Conservation (phyloP, 345 rosid species). For the Odontarrhena argentea region DNA sequence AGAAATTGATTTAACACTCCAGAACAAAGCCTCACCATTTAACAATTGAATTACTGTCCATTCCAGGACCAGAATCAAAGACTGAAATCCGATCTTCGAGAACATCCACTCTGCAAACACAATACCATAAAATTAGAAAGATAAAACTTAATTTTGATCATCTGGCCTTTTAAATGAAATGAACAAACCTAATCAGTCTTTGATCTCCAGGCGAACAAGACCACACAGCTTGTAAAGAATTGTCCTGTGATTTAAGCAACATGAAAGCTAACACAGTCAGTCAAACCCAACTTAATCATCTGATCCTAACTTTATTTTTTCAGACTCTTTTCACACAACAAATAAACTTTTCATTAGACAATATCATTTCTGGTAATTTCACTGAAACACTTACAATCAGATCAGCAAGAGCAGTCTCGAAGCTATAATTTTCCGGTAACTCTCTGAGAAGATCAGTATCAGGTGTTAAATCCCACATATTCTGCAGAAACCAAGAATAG, state of each 20-base stretch:
- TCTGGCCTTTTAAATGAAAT: constrained; percentile 1
- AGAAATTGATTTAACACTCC: too few relatives aligned
- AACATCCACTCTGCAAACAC: constrained; percentile 54
- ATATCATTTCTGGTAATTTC: too few relatives aligned
- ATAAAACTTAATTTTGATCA: background rate
- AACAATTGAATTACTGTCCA: constrained; percentile 65
- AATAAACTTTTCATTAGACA: too few relatives aligned
- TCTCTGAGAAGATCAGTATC: constrained; percentile 52
- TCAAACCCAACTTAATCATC: background rate
- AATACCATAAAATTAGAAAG: constrained; percentile 6
- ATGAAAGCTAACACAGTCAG: background rate
- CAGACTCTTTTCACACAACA: too few relatives aligned
- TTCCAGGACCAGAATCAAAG: constrained; percentile 79
- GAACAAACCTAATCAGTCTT: constrained; percentile 59
- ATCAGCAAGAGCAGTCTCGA: constrained; percentile 66
- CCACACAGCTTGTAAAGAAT: constrained; percentile 86
- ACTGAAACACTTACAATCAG: constrained; percentile 47
- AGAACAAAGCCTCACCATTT: constrained; percentile 54
- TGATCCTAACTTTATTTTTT: too few relatives aligned
- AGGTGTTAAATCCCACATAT: constrained; percentile 74
- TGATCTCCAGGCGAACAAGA: constrained; percentile 37
- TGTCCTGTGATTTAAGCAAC: constrained; percentile 52
- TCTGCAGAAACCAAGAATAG: constrained; percentile 35
- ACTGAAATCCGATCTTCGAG: constrained; percentile 50
- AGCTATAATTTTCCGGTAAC: constrained; percentile 56